A percentile compares a stretch with the other conserved stretches of the same genome.
phyloP scores from a whole-genome alignment of 768 basidiomycete species.

The Trametes elegans region DNA sequence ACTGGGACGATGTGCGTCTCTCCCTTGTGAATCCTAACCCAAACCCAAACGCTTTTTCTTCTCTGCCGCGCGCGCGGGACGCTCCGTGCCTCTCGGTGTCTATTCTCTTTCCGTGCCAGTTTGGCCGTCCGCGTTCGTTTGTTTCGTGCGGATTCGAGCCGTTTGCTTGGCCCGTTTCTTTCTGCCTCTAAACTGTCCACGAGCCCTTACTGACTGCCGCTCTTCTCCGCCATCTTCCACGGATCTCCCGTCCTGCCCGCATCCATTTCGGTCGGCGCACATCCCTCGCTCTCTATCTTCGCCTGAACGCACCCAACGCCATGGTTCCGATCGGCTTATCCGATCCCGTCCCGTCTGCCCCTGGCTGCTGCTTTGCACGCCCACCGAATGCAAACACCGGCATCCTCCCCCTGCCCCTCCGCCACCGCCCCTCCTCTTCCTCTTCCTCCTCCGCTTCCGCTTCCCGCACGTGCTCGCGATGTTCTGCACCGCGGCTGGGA shows the following conservation, averaged over 20 bases:
- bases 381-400: conserved; percentile 3
- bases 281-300: conserved; percentile 17
- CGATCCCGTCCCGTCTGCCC: conserved; percentile 8
- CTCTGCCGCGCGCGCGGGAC: too few species aligned
- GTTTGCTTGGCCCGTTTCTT: conserved; percentile 14
- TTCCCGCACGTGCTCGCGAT: conserved; percentile 6
- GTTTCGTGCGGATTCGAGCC: too few species aligned
- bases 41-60: too few species aligned
- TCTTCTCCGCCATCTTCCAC: conserved; percentile 16
- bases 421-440: too few species aligned
- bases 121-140: conserved; percentile 7
- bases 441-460: too few species aligned
- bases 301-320: conserved; percentile 22
- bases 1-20: conserved; percentile 67
- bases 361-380: neutral
- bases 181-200: neutral
- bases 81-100: conserved; percentile 11
- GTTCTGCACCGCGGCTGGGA: conserved; percentile 6
- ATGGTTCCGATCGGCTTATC: conserved; percentile 27
- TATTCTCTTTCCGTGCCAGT: neutral
- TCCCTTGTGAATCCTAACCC: conserved; percentile 12
- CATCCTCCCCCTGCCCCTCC: too few species aligned
- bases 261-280: conserved; percentile 15
- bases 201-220: conserved; percentile 13
- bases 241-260: conserved; percentile 11